Evolutionary conservation across 371 early-diverging fungal species (phyloP).

Genomic region (Mucor racemosus): DNA sequence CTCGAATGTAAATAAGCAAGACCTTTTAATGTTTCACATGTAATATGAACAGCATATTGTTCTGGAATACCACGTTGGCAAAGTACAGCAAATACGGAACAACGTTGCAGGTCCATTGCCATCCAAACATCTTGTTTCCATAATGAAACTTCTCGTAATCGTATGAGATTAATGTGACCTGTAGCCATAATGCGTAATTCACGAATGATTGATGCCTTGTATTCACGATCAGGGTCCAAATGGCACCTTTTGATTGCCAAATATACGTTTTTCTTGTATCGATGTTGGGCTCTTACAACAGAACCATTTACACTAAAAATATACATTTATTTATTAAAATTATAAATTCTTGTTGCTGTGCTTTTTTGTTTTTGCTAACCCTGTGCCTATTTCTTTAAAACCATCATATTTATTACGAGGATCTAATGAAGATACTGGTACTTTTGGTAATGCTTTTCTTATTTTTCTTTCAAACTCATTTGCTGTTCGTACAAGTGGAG

Average conservation of each 20-base stretch:
- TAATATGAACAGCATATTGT: slow-evolving; percentile 47
- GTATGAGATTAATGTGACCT: slow-evolving; percentile 50
- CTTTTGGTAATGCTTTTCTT: slow-evolving; percentile 49
- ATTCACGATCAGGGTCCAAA: slow-evolving; percentile 55
- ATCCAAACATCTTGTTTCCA: slow-evolving; percentile 60
- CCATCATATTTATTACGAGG: slow-evolving; percentile 50
- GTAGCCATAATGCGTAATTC: slow-evolving; percentile 56
- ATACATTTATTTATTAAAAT: not conserved
- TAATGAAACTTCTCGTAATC: slow-evolving; percentile 49
- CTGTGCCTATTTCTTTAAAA: slow-evolving; percentile 58
- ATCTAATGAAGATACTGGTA: slow-evolving; percentile 44
- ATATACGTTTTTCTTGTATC: slow-evolving; percentile 45
- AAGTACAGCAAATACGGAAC: slow-evolving; percentile 55
- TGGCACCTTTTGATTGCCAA: slow-evolving; percentile 56
- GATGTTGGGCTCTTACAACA: slow-evolving; percentile 46
- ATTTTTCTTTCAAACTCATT: slow-evolving; percentile 48
- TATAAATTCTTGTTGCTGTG: not conserved
- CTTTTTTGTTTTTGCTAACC: slow-evolving; percentile 29
- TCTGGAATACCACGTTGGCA: slow-evolving; percentile 59
- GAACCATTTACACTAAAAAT: slow-evolving; percentile 54
- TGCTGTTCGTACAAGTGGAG: slow-evolving; percentile 43
- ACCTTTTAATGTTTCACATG: slow-evolving; percentile 66
- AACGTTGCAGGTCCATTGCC: slow-evolving; percentile 55
- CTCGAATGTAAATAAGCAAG: slow-evolving; percentile 92
- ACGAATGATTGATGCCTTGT: slow-evolving; percentile 51